Evolutionary conservation across 371 early-diverging fungal genomes (phyloP), one percentile per base, ranked within the genome.

Genomic region (Rhizomucor pusillus): DNA sequence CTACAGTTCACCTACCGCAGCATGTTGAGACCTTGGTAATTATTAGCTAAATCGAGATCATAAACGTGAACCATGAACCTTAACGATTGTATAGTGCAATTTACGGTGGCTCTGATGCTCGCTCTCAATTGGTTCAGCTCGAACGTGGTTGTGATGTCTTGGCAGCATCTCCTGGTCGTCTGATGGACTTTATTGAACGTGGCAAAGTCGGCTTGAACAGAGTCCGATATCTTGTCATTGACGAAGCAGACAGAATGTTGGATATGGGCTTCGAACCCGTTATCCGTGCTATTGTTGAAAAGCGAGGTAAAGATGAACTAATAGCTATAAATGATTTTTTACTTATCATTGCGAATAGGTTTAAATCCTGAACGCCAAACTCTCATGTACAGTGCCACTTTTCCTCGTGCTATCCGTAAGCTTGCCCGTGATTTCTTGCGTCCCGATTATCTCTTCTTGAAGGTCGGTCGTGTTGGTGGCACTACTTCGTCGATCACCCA

Each of bases 201-300:
- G 84, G 86, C 16, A 79, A 80, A 52, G 76, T 94, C 18, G 89
- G 88, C 41, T 75, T 99, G 41, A 71, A 80, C 19, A 77, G 92
- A 51, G 92, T 98, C 40, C 70, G 72, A 23, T 97, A 95, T 63
- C 78, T 98, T 18, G 92, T 99, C 47, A 80, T 99, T 56, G 99
- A 99, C 75, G 99, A 99, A 66, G 97, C 97, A 9, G 97, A 98
- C 65, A 82, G 97, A 55, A 97, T 98, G 98, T 73, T 99, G 56
- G 99, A 99, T 69, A 97, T 98, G 98, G 99, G 99, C 52, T 99
- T 99, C 73, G 99, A 99, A 80, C 86, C 90, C 20, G 90, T 96
- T 65, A 83, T 99, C 29, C 87, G 95, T 64, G 83, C 82, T 60
- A 93, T 99, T 60, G 89, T 98, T 23, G 87, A 89, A 47, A 90